Base-by-base conservation (phyloP, 305 asterid species). In the Salvia sclarea region DNA sequence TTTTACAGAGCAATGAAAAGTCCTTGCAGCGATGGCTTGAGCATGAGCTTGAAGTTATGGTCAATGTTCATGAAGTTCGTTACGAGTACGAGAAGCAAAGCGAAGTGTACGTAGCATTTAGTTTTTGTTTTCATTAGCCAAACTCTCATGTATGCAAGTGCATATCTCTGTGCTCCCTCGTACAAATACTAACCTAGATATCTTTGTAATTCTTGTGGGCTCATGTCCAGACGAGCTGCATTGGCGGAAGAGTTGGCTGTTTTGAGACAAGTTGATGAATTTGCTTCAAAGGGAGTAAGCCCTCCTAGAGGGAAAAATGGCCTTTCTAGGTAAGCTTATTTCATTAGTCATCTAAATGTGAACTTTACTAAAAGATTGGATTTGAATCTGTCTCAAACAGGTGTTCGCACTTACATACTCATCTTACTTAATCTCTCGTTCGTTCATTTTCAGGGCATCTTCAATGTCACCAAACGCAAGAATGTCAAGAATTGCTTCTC, bases 61-160 rank as follows among this genome's bases (percentile, higher is more conserved):
- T 95, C 81, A 88, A 95, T 79, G 87, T 95, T 75, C 99, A 95
- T 74, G 98, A 92, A 95, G 99, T 95, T 76, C 99, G 99, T 50
- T 86, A 79, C 14, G 98, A 95, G 76, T 95, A 92, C 60, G 99
- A 95, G 96, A 95, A 92, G 88, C 99, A 95, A 79, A 88, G 96
- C 70, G 96, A 92, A 88, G 99, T 95, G 99, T 95, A 92, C 33
- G 99, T 71, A 53, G 50, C 43, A 63, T 66, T 74, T 30, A 8
- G 4, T n/a, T 54, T 69, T 24, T 60, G 8, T 35, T 25, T 53
- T 67, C n/a, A 1, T 68, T 18, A 18, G 22, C 49, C 8, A 2
- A 59, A 35, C 30, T 40, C 17, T 56, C 24, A 31, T 59, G 13
- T 41, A 28, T 9, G 22, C 3, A 13, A 24, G 38, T 13, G 49